Conservation (phyloP, 163 green algal species). For the Coccomyxa subellipsoidea region DNA sequence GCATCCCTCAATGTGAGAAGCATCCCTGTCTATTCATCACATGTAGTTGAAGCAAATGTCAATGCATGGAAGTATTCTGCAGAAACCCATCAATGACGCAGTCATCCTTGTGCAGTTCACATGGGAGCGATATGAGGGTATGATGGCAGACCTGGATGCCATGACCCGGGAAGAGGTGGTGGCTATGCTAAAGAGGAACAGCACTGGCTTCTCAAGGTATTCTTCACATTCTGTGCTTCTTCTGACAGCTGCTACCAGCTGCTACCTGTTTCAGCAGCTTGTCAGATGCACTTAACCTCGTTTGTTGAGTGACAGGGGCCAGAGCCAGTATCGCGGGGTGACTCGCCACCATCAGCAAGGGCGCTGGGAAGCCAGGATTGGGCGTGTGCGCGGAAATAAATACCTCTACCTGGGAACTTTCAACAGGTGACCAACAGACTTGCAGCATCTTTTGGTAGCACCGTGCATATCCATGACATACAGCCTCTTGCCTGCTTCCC, state of each 20-base stretch:
- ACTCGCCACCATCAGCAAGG: constrained; percentile 83
- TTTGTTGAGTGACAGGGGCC: constrained; percentile 29
- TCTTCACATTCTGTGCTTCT: no score
- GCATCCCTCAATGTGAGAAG: constrained; percentile 66
- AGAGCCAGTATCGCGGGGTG: constrained; percentile 75
- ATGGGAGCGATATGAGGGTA: constrained; percentile 53
- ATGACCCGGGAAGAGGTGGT: constrained; percentile 70
- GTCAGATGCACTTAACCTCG: no score
- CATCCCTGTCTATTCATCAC: not conserved
- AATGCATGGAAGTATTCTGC: not conserved
- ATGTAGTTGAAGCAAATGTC: not conserved
- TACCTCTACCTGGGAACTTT: constrained; percentile 50
- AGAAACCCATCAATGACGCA: no score
- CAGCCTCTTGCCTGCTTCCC: no score
- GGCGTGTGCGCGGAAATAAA: constrained; percentile 47
- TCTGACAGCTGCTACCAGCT: no score
- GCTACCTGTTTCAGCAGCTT: no score
- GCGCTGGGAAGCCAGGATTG: constrained; percentile 87
- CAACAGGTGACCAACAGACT: constrained; percentile 10
- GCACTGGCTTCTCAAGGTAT: constrained; percentile 64
- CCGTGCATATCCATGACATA: no score
- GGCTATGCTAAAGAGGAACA: constrained; percentile 54
- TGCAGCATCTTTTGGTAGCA: no score
- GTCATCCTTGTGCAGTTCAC: constrained; percentile 65
- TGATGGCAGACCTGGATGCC: constrained; percentile 41